A percentile compares a stretch with the other conserved stretches of the same genome.
Conservation (phyloP, 352 stramenopile species). For the Globisporangium mamillatum region DNA sequence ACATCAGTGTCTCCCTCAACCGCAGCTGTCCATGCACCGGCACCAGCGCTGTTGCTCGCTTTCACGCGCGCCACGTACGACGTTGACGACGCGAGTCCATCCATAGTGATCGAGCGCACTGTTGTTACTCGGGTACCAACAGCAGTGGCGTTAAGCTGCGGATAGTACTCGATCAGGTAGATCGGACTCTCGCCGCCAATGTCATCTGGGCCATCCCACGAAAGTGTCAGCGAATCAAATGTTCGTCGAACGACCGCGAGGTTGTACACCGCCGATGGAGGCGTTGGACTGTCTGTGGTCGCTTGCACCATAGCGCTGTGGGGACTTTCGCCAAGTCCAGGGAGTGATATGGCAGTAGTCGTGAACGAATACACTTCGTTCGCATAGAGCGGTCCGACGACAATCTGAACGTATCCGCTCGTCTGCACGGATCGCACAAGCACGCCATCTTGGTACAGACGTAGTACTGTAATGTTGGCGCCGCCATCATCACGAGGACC, state of each 20-base stretch:
- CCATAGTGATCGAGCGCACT: slow-evolving; percentile 18
- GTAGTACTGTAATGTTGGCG: slow-evolving; percentile 26
- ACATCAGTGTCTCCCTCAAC: slow-evolving; percentile 39
- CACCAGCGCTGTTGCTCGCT: slow-evolving; percentile 37
- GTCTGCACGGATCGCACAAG: slow-evolving; percentile 21
- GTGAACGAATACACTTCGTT: slow-evolving; percentile 33
- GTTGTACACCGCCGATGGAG: slow-evolving; percentile 37
- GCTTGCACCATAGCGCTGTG: slow-evolving; percentile 25
- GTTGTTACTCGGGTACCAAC: background rate
- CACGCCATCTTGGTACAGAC: slow-evolving; percentile 44
- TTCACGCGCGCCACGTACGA: slow-evolving; percentile 36
- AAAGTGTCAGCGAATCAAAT: slow-evolving; percentile 33
- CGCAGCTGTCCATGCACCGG: slow-evolving; percentile 29
- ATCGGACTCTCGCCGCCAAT: slow-evolving; percentile 37
- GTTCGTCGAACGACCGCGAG: slow-evolving; percentile 21
- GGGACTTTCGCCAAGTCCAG: slow-evolving; percentile 29
- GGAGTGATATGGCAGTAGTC: slow-evolving; percentile 26
- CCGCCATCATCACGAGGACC: slow-evolving; percentile 41
- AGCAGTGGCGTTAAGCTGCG: slow-evolving; percentile 6
- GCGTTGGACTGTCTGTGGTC: slow-evolving; percentile 27
- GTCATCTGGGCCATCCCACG: slow-evolving; percentile 37
- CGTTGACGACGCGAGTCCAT: slow-evolving; percentile 28
- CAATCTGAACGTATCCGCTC: slow-evolving; percentile 20
- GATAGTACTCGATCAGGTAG: slow-evolving; percentile 33
- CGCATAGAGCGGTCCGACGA: slow-evolving; percentile 28